Evolutionary conservation across 306 rosid species (phyloP).

Genomic region (Citrullus amarus): DNA sequence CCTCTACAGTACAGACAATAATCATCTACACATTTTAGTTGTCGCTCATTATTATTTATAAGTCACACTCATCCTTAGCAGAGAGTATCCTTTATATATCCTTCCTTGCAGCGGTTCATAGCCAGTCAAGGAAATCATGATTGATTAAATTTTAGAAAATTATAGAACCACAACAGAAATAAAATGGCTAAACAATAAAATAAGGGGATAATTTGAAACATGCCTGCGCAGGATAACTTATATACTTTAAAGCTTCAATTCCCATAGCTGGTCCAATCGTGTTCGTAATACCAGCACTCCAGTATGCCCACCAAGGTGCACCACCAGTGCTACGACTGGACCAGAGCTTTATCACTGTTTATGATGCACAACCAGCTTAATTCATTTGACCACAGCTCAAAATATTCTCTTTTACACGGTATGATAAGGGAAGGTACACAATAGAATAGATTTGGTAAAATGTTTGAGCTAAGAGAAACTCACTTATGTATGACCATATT

Average conservation of each 20-base stretch:
- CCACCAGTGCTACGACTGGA: slow-evolving; percentile 49
- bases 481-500: slow-evolving; percentile 84
- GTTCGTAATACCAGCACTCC: slow-evolving; percentile 97
- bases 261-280: slow-evolving; percentile 99
- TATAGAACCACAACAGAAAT: not conserved
- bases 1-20: not conserved
- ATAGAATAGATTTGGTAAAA: not conserved
- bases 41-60: not conserved
- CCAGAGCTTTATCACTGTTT: slow-evolving; percentile 77
- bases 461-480: slow-evolving; percentile 19
- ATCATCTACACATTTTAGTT: not conserved
- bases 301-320: slow-evolving; percentile 82
- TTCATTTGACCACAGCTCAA: not conserved
- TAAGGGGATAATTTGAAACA: not conserved
- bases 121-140: not conserved
- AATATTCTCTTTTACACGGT: not conserved
- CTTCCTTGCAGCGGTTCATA: not conserved
- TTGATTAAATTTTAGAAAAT: not conserved
- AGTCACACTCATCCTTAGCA: not conserved
- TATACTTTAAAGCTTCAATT: slow-evolving; percentile 90
- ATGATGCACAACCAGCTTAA: not conserved
- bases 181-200: not conserved
- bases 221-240: slow-evolving; percentile 97
- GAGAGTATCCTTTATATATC: not conserved
- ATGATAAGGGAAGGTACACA: not conserved